Conservation (phyloP, 305 asterid genomes). For the Fraxinus xanthoxyloides region DNA sequence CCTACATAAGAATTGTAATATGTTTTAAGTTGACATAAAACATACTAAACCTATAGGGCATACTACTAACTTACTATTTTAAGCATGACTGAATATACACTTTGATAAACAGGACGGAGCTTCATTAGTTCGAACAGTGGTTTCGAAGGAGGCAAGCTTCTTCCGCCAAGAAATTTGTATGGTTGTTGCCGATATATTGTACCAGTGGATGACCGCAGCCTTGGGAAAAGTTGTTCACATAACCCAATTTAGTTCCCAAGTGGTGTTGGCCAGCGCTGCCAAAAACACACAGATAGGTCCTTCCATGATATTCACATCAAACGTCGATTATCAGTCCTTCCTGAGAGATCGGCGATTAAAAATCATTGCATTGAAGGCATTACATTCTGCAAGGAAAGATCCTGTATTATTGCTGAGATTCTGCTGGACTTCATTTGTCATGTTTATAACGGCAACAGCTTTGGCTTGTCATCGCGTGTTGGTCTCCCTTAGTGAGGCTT, state of each 20-base stretch:
- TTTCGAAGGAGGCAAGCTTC: conserved; percentile 60
- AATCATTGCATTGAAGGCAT: conserved; percentile 61
- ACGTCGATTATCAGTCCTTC: conserved; percentile 38
- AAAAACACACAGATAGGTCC: conserved; percentile 29
- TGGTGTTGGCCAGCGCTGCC: conserved; percentile 19
- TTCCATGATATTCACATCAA: conserved; percentile 13
- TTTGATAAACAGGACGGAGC: conserved; percentile 69
- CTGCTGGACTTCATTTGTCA: conserved; percentile 53
- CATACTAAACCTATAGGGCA: not conserved
- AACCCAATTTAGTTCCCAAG: conserved; percentile 35
- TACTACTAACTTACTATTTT: not conserved
- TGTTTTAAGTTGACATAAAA: not conserved
- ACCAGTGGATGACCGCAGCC: conserved; percentile 56
- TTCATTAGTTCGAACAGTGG: conserved; percentile 57
- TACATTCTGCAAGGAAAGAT: conserved; percentile 62
- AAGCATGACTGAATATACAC: conserved; percentile 10
- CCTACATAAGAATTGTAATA: not conserved
- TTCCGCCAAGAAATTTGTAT: conserved; percentile 64
- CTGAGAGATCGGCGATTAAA: conserved; percentile 72
- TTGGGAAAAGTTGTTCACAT: conserved; percentile 28
- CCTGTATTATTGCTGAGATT: conserved; percentile 56
- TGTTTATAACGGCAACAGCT: conserved; percentile 56
- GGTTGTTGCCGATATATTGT: conserved; percentile 53
- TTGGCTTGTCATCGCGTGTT: conserved; percentile 59
- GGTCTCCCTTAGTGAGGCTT: conserved; percentile 44